Base-by-base conservation (phyloP, 1,139 yeast species). In the Hyphopichia burtonii region DNA sequence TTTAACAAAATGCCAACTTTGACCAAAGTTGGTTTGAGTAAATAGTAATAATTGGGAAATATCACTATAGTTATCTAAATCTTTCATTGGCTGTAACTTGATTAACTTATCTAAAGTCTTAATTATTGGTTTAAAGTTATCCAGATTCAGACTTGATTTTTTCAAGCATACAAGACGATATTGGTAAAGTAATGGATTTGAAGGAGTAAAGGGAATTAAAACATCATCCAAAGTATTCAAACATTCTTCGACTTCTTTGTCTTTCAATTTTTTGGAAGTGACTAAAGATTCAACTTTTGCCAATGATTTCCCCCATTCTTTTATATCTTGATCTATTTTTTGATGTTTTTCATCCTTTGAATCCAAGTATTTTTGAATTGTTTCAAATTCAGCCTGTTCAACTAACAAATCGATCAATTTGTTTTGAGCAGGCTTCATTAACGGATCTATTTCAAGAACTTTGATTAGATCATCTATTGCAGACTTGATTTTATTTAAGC, bases 11-110 rank as follows among this genome's bases (percentile, higher is more conserved):
- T 63, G 70, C 51, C 75, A 62, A 0, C 87, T 77, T 34, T 66
- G 66, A 17, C 73, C 76, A 48, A 71, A 75, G 45, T 82, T 82
- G 34, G 68, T 66, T 36, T 78, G 71, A 10, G 79, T 75, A 54
- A 68, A 81, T 38, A 77, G 66, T 43, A 77, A 65, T 41, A 76
- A 68, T 27, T 68, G 65, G 1, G 86, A 61, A 23, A 68, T 47
- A 20, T 44, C 46, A 37, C 55, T 48, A 54, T 68, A 64, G 36
- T 60, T 58, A 12, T 61, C 56, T 31, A 78, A 49, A 37, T 65
- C 59, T 12, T 55, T 55, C 41, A 66, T 56, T 0, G 74, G 71
- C 41, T 56, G 63, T 17, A 63, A 47, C 31, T 57, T 61, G 14
- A 70, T 47, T 19, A 71, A 50, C 31, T 56, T 59, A 10, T 55